A percentile compares a stretch with the other conserved stretches of the same genome.
Evolutionary conservation across 2,329 filamentous ascomycete species (phyloP).

Genomic region (Claviceps sp.): DNA sequence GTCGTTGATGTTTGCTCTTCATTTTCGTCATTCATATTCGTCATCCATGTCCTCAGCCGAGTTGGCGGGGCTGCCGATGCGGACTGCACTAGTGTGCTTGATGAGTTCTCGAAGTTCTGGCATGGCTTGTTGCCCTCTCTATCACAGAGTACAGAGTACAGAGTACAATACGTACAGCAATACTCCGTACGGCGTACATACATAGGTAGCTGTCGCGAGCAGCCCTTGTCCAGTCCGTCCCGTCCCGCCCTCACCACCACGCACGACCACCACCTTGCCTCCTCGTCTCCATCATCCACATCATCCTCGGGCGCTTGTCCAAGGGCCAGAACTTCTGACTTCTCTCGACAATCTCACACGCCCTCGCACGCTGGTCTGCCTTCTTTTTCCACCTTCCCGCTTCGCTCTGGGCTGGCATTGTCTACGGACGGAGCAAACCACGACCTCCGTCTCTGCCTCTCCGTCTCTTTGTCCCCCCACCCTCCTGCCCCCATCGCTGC

Average conservation of each 20-base stretch:
- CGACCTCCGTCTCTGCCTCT: not conserved
- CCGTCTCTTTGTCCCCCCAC: not conserved
- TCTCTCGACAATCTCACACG: not conserved
- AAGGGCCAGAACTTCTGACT: not conserved
- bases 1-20: not conserved
- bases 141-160: not conserved
- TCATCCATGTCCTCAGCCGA: too few species aligned
- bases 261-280: not conserved
- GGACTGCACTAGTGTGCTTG: not conserved
- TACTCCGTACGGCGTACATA: too few species aligned
- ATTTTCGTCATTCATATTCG: not conserved
- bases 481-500: not conserved
- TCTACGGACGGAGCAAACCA: not conserved
- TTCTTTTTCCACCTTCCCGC: not conserved
- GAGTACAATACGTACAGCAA: too few species aligned
- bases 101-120: not conserved
- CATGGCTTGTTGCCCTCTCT: not conserved
- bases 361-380: not conserved
- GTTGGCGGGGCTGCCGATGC: not conserved
- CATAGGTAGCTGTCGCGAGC: too few species aligned
- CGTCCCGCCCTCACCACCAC: constrained; percentile 1
- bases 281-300: not conserved
- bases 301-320: not conserved
- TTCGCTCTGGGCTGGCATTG: not conserved
- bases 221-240: not conserved